Conservation (phyloP, 441 rosid species). For the Brassica balearica region DNA sequence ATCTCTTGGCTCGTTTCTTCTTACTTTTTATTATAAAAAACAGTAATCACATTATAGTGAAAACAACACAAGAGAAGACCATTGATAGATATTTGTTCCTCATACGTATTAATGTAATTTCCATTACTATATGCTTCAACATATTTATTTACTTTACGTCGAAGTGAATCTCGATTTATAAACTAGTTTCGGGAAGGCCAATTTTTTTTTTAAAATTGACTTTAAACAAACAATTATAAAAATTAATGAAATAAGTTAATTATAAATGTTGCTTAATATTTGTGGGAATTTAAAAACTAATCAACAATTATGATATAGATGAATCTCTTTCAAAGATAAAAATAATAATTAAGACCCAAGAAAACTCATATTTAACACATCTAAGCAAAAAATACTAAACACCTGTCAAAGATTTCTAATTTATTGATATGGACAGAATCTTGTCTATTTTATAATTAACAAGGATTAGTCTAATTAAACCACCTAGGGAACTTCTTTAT, state of each 20-base stretch:
- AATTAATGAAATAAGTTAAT: not conserved
- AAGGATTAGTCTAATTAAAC: slow-evolving; percentile 27
- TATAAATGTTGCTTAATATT: not conserved
- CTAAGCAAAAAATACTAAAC: not conserved
- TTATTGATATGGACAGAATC: not conserved
- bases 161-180: not conserved
- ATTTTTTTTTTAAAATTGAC: not conserved
- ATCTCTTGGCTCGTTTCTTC: not conserved
- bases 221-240: not conserved
- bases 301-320: not conserved
- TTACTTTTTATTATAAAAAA: not conserved
- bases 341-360: not conserved
- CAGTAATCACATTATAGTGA: not conserved
- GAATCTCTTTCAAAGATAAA: too few relatives aligned
- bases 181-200: not conserved
- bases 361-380: slow-evolving; percentile 3
- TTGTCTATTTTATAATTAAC: slow-evolving; percentile 2
- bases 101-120: slow-evolving; percentile 7
- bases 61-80: not conserved
- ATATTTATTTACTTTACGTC: not conserved
- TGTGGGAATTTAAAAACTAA: not conserved
- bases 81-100: not conserved
- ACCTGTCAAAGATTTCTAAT: not conserved
- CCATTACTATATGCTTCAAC: not conserved
- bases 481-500: slow-evolving; percentile 11